A percentile compares a stretch with the other conserved stretches of the same genome.
These are phyloP conservation scores for Boletus barrowsii DNA, from an alignment of 768 basidiomycete genomes.

Conservation along the genomic window DNA sequence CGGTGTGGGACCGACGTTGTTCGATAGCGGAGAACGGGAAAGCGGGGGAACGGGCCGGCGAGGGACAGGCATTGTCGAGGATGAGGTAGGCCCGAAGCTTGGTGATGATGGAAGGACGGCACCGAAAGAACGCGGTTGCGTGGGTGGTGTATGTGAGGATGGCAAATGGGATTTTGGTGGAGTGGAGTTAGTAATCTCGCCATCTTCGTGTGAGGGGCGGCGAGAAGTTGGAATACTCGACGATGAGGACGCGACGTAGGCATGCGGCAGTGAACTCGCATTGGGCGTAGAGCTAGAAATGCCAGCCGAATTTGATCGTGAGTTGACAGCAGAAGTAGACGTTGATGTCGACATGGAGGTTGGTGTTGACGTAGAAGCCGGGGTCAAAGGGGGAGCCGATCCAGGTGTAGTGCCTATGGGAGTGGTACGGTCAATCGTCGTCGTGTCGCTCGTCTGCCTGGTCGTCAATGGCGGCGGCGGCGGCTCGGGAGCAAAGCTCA, in stretches of 20 bases:
- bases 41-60: constrained; percentile 32
- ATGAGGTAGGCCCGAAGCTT: constrained; percentile 21
- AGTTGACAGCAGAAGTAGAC: constrained; percentile 20
- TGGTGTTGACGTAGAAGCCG: constrained; percentile 10
- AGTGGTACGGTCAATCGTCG: not conserved
- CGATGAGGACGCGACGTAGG: not conserved
- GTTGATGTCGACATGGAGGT: constrained; percentile 21
- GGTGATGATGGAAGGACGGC: constrained; percentile 26
- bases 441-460: constrained; percentile 18
- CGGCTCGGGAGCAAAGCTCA: constrained; percentile 30
- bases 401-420: not conserved
- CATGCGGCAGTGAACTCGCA: not conserved
- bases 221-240: constrained; percentile 18
- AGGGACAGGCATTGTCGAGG: constrained; percentile 20
- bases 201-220: constrained; percentile 48
- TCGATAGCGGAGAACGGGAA: constrained; percentile 30
- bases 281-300: constrained; percentile 7
- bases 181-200: constrained; percentile 44
- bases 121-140: constrained; percentile 47
- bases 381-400: not conserved
- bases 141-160: constrained; percentile 44
- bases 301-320: constrained; percentile 27
- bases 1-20: constrained; percentile 13
- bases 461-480: constrained; percentile 31
- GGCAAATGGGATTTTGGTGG: constrained; percentile 36